Evolutionary conservation across 2,329 filamentous ascomycete genomes (phyloP).

Genomic region (Fusarium sp.): DNA sequence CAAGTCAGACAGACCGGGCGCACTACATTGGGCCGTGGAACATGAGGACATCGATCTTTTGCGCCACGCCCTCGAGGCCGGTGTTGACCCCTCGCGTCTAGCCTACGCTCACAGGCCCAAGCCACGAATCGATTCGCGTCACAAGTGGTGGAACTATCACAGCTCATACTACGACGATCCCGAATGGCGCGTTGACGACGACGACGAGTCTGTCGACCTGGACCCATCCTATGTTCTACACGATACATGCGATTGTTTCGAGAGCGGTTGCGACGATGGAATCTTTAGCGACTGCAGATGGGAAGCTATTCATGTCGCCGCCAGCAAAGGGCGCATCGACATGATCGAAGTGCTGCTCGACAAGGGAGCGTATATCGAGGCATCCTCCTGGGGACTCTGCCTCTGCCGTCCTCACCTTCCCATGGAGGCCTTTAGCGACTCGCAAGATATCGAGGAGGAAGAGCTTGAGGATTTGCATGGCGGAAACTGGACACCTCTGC

Average conservation of each 20-base stretch:
- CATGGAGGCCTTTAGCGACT: conserved; percentile 40
- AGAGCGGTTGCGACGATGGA: conserved; percentile 41
- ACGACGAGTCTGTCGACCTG: conserved; percentile 41
- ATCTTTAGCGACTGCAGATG: conserved; percentile 44
- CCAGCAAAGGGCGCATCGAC: conserved; percentile 41
- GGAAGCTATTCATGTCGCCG: conserved; percentile 42
- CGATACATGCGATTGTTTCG: conserved; percentile 41
- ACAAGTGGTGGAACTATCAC: conserved; percentile 45
- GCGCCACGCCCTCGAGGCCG: conserved; percentile 39
- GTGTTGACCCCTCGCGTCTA: conserved; percentile 35
- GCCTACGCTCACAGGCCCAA: conserved; percentile 42
- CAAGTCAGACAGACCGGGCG: conserved; percentile 40
- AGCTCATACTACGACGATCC: conserved; percentile 41
- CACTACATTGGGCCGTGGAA: conserved; percentile 42
- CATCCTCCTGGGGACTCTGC: conserved; percentile 41
- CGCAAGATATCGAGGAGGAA: conserved; percentile 39
- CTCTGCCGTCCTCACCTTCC: conserved; percentile 42
- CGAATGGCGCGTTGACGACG: conserved; percentile 39
- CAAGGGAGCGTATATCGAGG: conserved; percentile 38
- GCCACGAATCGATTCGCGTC: conserved; percentile 32
- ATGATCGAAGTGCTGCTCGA: conserved; percentile 41
- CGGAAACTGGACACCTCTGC: conserved; percentile 43
- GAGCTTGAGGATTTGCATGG: conserved; percentile 43
- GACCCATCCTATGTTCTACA: conserved; percentile 39
- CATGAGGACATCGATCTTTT: conserved; percentile 34